A percentile compares a stretch with the other conserved stretches of the same genome.
phyloP scores from a whole-genome alignment of 306 rosid genomes.

The Cucurbita argyrosperma region DNA sequence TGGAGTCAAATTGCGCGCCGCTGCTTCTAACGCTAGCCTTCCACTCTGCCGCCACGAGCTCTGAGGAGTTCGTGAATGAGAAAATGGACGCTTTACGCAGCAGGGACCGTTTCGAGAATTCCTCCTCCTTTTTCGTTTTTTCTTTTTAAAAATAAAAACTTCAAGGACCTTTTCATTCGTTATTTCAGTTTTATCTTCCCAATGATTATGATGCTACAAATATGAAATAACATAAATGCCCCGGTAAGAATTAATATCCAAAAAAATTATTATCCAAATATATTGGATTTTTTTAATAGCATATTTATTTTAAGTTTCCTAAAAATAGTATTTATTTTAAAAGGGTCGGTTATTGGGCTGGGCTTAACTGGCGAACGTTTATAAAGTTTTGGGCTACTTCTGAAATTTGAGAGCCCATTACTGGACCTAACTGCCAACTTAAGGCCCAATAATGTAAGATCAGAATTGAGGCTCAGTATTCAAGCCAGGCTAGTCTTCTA shows the following conservation, averaged over 20 bases:
- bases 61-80: background rate
- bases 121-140: background rate
- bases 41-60: background rate
- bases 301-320: too few relatives aligned
- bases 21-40: background rate
- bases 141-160: background rate
- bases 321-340: background rate
- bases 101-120: constrained; percentile 4
- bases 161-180: background rate
- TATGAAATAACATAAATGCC: background rate
- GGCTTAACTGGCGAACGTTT: background rate
- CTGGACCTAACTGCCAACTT: background rate
- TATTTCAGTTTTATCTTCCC: too few relatives aligned
- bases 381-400: background rate
- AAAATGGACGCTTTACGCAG: background rate
- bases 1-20: background rate
- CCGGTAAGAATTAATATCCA: background rate
- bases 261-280: too few relatives aligned
- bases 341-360: background rate
- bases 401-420: background rate
- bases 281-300: too few relatives aligned
- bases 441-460: background rate
- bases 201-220: too few relatives aligned
- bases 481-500: too few relatives aligned
- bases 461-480: too few relatives aligned